Conservation (phyloP, 768 basidiomycete species). For the Cystofilobasidium bisporidii region DNA sequence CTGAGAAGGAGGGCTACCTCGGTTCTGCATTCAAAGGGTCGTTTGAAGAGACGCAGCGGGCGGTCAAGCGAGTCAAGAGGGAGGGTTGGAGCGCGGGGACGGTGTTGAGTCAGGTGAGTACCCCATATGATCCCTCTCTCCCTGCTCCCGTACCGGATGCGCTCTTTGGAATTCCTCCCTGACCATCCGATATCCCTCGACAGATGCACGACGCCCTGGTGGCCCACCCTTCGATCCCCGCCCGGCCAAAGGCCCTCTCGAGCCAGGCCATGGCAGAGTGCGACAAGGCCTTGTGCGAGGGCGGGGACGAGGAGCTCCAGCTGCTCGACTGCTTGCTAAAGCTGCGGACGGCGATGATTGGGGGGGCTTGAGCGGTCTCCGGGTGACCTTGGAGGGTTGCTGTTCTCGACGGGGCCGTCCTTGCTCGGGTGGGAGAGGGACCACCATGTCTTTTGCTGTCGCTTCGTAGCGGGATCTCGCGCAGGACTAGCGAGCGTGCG, state of each 20-base stretch:
- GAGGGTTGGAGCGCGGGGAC: constrained; percentile 91
- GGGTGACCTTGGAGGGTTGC: no score
- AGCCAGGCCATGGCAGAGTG: constrained; percentile 83
- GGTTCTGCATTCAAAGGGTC: constrained; percentile 30
- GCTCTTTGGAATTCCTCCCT: no score
- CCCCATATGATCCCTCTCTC: neutral
- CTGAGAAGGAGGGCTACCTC: constrained; percentile 41
- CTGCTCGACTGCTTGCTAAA: constrained; percentile 76
- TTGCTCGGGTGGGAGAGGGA: no score
- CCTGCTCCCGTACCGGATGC: no score
- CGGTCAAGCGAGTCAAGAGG: constrained; percentile 66
- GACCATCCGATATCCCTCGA: no score
- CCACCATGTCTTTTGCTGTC: no score
- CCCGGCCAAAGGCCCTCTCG: constrained; percentile 68
- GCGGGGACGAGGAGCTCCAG: constrained; percentile 95
- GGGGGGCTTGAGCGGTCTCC: constrained; percentile 10
- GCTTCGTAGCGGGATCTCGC: no score
- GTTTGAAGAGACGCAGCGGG: constrained; percentile 48
- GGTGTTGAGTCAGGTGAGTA: constrained; percentile 68
- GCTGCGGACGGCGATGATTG: constrained; percentile 51
- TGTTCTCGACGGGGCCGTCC: no score
- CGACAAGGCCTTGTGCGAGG: constrained; percentile 91
- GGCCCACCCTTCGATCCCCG: constrained; percentile 66
- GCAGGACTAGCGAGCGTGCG: no score
- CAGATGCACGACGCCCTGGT: constrained; percentile 86